Base-by-base conservation (phyloP, 306 rosid species). In the Citrullus colocynthis region DNA sequence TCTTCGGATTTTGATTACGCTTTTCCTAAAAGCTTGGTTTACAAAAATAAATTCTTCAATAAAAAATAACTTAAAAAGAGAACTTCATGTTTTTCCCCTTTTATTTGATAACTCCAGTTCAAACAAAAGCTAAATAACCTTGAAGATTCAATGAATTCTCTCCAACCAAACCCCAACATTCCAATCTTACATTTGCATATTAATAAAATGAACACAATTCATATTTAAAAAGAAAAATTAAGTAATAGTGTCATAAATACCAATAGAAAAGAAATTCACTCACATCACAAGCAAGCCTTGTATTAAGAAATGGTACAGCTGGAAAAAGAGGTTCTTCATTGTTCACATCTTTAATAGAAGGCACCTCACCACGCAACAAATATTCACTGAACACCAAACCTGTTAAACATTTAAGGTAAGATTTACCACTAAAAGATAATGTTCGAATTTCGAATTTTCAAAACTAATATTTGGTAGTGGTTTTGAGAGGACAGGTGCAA, bases 341-440 rank as follows among this genome's bases (percentile, higher is more conserved):
- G 75, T 94, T 94, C 84, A 94, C 98, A 63, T 88, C 95, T 85
- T 89, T 90, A 72, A 88, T 83, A 34, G 96, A 84, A 87, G 98
- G 96, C 21, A 90, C 95, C 81, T 90, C 93, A 75, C 98, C 98
- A 72, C 93, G 92, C 36, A 90, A 84, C 36, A 94, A 93, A 87
- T 90, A 94, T 79, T 94, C 98, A 44, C 98, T 90, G 81, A 94
- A 94, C 78, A 94, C 90, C 80, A 94, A 87, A 89, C 97, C 97
- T 94, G 93, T 80, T 63, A 37, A 84, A 85, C 76, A 70, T 44
- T 45, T 21, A 24, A 70, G 39, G 13, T 20, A 24, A 67, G 21
- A 42, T 24, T 45, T 44, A 24, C 41, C 14, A 70, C 57, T 7
- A 44, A 70, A 14, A 45, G 20, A 45, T 24, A 21, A 70, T 5